Conservation (phyloP, 495 filamentous ascomycete species). For the Penicillium canescens region DNA sequence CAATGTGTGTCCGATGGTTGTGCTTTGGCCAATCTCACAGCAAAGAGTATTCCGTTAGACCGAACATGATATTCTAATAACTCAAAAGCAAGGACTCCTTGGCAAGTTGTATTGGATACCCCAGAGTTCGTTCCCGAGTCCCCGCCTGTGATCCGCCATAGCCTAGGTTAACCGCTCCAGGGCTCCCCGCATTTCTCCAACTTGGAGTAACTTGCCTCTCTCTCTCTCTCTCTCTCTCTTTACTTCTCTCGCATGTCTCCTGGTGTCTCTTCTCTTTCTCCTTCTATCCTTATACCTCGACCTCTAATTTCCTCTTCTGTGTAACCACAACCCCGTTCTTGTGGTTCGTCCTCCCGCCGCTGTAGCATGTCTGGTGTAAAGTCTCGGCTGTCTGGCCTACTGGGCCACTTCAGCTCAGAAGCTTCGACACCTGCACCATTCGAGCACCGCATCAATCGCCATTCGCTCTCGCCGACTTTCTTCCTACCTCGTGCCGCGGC, state of each 20-base stretch:
- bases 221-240: neutral
- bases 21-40: too few relatives aligned
- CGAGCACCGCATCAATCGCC: slow-evolving; percentile 63
- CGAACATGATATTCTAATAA: neutral
- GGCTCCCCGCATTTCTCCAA: slow-evolving; percentile 29
- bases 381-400: slow-evolving; percentile 61
- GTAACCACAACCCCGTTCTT: neutral
- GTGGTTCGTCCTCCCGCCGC: neutral
- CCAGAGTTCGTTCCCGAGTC: slow-evolving; percentile 9
- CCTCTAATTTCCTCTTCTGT: neutral
- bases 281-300: neutral
- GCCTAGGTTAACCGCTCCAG: slow-evolving; percentile 17
- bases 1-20: too few relatives aligned
- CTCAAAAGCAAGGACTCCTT: too few relatives aligned
- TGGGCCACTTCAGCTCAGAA: slow-evolving; percentile 56
- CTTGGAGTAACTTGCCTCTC: neutral
- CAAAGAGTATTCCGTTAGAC: neutral
- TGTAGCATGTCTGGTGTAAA: slow-evolving; percentile 55
- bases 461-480: slow-evolving; percentile 83
- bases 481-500: slow-evolving; percentile 85
- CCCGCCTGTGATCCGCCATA: slow-evolving; percentile 16
- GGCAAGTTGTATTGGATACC: neutral
- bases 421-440: slow-evolving; percentile 31
- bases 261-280: neutral
- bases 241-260: neutral